These are phyloP conservation scores for Alternaria novae-zelandiae DNA, from an alignment of 2,329 filamentous ascomycete genomes.

Conservation along the genomic window DNA sequence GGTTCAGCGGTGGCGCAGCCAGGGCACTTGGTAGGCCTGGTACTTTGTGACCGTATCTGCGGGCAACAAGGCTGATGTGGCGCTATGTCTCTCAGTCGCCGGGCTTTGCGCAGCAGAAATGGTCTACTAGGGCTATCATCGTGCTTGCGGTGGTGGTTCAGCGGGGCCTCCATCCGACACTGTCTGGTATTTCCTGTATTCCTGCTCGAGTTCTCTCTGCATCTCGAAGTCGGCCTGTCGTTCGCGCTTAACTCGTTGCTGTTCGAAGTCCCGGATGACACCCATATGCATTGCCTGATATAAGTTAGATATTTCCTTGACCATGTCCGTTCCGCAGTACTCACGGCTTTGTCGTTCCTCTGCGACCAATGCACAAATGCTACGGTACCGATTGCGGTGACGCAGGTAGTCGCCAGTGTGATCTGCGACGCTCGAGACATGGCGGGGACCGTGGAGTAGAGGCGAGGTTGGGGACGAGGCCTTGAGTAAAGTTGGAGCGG, in stretches of 20 bases:
- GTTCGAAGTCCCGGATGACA: conserved; percentile 92
- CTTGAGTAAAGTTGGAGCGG: conserved; percentile 14
- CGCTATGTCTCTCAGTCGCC: conserved; percentile 4
- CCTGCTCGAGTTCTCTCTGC: conserved; percentile 81
- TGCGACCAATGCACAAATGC: conserved; percentile 90
- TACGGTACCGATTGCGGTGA: conserved; percentile 78
- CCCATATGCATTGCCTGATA: conserved; percentile 90
- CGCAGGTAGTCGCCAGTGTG: conserved; percentile 78
- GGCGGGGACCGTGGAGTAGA: conserved; percentile 5
- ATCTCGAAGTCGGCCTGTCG: conserved; percentile 94
- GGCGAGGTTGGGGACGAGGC: not conserved
- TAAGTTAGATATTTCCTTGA: conserved; percentile 14
- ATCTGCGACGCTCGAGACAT: conserved; percentile 94
- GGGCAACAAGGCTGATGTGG: not conserved
- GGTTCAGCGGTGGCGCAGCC: conserved; percentile 18
- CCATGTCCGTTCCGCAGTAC: conserved; percentile 31
- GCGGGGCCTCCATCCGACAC: conserved; percentile 59
- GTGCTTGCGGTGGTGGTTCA: conserved; percentile 29
- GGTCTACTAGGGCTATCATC: not conserved
- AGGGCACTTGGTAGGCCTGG: conserved; percentile 11
- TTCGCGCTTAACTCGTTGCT: conserved; percentile 87
- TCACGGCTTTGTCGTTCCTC: conserved; percentile 79
- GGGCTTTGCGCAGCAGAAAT: not conserved
- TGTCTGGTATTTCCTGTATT: conserved; percentile 87
- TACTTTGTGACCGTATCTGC: conserved; percentile 1